phyloP scores from a whole-genome alignment of 768 basidiomycete species.

The Serendipita sp. region DNA sequence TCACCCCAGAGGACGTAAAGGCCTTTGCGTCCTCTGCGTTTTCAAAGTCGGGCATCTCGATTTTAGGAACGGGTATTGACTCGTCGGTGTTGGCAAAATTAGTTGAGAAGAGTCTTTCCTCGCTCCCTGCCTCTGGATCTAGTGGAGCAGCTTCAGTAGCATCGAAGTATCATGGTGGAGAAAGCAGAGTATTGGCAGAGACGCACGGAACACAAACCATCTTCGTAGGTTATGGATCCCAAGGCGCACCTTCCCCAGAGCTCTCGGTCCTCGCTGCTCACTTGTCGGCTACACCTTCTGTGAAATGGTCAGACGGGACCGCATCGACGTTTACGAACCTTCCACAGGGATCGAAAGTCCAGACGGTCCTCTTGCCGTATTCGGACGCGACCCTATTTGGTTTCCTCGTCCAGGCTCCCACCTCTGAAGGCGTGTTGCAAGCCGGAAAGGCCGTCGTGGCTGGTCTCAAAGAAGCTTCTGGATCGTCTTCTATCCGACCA shows the following conservation, averaged over 20 bases:
- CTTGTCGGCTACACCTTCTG: conserved; percentile 57
- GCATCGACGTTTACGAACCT: conserved; percentile 50
- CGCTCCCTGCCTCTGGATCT: conserved; percentile 24
- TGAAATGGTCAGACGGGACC: conserved; percentile 75
- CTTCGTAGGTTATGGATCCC: conserved; percentile 76
- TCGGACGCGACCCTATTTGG: conserved; percentile 85
- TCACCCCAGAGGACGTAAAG: conserved; percentile 56
- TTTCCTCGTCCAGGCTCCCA: conserved; percentile 56
- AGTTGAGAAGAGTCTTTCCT: conserved; percentile 50
- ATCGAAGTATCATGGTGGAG: conserved; percentile 66
- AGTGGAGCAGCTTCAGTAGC: conserved; percentile 23
- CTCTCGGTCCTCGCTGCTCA: conserved; percentile 67
- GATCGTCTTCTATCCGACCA: conserved; percentile 26
- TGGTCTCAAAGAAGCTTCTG: conserved; percentile 36
- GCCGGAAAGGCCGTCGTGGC: conserved; percentile 54
- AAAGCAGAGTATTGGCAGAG: conserved; percentile 54
- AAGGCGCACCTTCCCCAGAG: conserved; percentile 43
- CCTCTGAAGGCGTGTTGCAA: conserved; percentile 43
- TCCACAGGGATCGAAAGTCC: conserved; percentile 45
- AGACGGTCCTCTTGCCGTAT: conserved; percentile 70
- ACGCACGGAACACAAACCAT: conserved; percentile 45
- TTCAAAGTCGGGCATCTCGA: conserved; percentile 62
- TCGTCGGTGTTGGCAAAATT: conserved; percentile 51
- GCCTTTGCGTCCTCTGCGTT: conserved; percentile 59
- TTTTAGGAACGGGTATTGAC: conserved; percentile 78